Evolutionary conservation across 2,329 filamentous ascomycete species (phyloP).

Genomic region (Coccinonectria pachysandricola): DNA sequence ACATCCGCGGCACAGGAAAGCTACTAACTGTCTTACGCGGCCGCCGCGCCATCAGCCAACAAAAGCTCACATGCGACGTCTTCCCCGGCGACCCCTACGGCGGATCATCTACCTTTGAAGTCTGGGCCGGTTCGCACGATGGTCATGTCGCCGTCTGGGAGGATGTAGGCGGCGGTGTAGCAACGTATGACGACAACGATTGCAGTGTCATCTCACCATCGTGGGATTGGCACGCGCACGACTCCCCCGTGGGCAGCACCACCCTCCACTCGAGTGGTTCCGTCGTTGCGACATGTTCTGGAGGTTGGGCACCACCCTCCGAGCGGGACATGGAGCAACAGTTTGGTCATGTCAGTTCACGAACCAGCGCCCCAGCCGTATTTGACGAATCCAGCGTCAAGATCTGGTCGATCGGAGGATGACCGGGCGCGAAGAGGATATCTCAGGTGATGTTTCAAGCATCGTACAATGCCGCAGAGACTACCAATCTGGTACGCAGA

Average conservation of each 20-base stretch:
- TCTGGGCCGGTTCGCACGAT: slow-evolving; percentile 49
- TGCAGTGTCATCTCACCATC: slow-evolving; percentile 32
- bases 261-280: slow-evolving; percentile 44
- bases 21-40: slow-evolving; percentile 45
- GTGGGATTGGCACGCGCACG: slow-evolving; percentile 41
- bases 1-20: slow-evolving; percentile 47
- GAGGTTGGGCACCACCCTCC: slow-evolving; percentile 35
- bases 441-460: too few relatives aligned
- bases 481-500: too few relatives aligned
- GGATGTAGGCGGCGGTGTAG: slow-evolving; percentile 42
- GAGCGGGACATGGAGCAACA: slow-evolving; percentile 2
- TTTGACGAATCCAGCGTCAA: slow-evolving; percentile 17
- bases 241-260: slow-evolving; percentile 38
- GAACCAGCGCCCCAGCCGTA: slow-evolving; percentile 5
- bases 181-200: too few relatives aligned
- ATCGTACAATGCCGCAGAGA: too few relatives aligned
- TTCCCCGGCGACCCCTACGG: slow-evolving; percentile 31
- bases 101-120: slow-evolving; percentile 38
- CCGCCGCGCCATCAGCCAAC: slow-evolving; percentile 41
- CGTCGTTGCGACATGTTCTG: slow-evolving; percentile 46
- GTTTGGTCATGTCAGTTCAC: slow-evolving; percentile 3
- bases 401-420: slow-evolving; percentile 16
- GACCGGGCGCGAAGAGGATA: too few relatives aligned
- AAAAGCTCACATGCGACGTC: slow-evolving; percentile 45
- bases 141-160: slow-evolving; percentile 51